A percentile compares a stretch with the other conserved stretches of the same genome.
Conservation (phyloP, 495 filamentous ascomycete genomes). For the Aspergillus heteromorphus region DNA sequence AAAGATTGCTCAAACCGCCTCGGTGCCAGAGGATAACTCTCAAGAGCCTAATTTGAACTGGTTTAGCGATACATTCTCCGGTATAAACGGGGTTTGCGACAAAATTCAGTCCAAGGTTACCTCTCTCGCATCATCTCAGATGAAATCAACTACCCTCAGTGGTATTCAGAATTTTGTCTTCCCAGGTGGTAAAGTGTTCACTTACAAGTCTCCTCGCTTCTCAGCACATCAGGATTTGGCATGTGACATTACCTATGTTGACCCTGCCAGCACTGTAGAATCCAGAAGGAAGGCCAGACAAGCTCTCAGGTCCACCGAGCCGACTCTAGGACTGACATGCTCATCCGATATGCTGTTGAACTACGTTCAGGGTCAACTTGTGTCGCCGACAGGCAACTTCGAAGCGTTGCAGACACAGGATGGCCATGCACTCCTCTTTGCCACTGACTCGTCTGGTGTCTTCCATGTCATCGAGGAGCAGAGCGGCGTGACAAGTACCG, state of each 20-base stretch:
- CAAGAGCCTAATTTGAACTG: background rate
- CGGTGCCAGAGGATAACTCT: background rate
- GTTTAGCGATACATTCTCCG: background rate
- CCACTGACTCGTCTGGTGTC: background rate
- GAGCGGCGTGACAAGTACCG: background rate
- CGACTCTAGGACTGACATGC: background rate
- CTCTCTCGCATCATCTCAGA: too few species aligned
- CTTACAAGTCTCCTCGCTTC: constrained; percentile 5
- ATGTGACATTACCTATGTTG: constrained; percentile 7
- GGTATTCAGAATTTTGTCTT: constrained; percentile 6
- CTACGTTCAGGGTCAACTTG: constrained; percentile 2
- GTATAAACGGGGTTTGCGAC: background rate
- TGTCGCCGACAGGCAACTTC: background rate
- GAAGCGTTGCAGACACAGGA: background rate
- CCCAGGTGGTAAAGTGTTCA: constrained; percentile 6
- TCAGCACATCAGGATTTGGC: constrained; percentile 1
- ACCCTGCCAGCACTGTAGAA: background rate
- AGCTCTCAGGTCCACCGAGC: too few species aligned
- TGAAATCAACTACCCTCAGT: background rate
- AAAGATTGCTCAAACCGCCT: too few species aligned
- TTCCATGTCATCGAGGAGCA: constrained; percentile 6
- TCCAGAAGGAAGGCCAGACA: background rate
- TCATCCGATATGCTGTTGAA: constrained; percentile 4
- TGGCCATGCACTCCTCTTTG: constrained; percentile 1
- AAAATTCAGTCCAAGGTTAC: too few species aligned